Evolutionary conservation across 345 rosid genomes (phyloP).

Genomic region (Camelina laxa): DNA sequence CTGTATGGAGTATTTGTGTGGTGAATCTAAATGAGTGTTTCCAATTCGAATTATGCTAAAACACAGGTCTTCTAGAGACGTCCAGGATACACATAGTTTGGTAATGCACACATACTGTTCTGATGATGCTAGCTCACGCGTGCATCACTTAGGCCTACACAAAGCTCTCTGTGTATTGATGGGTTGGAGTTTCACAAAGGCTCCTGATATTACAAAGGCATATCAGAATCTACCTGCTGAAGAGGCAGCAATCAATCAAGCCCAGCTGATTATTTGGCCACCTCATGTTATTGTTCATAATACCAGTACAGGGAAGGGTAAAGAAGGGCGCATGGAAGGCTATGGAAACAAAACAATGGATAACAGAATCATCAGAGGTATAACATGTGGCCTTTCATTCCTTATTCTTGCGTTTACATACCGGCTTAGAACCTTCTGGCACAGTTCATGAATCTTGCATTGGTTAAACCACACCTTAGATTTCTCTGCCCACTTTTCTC

Average conservation of each 20-base stretch:
- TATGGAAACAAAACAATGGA: constrained; percentile 97
- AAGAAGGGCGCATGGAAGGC: constrained; percentile 97
- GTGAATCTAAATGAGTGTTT: constrained; percentile 58
- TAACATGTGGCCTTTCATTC: constrained; percentile 44
- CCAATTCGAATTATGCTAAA: constrained; percentile 69
- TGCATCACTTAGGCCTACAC: constrained; percentile 97
- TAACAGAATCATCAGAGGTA: constrained; percentile 88
- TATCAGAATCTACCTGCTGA: constrained; percentile 79
- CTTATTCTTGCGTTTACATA: constrained; percentile 41
- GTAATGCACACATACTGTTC: constrained; percentile 89
- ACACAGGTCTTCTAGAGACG: constrained; percentile 92
- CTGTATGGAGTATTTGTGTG: constrained; percentile 37
- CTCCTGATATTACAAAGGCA: constrained; percentile 86
- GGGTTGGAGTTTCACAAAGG: constrained; percentile 90
- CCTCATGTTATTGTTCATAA: constrained; percentile 92
- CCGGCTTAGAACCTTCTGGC: constrained; percentile 14
- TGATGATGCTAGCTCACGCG: constrained; percentile 72
- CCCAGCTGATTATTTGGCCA: constrained; percentile 96
- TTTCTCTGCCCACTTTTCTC: neutral
- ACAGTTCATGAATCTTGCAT: constrained; percentile 33
- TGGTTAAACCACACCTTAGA: constrained; percentile 13
- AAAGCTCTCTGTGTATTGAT: constrained; percentile 91
- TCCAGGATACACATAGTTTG: constrained; percentile 88
- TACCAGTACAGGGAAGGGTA: constrained; percentile 91
- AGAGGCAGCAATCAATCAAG: constrained; percentile 79